Evolutionary conservation across 305 asterid species (phyloP), one percentile per base, ranked within the genome.

Genomic region (Rubia tinctorum): DNA sequence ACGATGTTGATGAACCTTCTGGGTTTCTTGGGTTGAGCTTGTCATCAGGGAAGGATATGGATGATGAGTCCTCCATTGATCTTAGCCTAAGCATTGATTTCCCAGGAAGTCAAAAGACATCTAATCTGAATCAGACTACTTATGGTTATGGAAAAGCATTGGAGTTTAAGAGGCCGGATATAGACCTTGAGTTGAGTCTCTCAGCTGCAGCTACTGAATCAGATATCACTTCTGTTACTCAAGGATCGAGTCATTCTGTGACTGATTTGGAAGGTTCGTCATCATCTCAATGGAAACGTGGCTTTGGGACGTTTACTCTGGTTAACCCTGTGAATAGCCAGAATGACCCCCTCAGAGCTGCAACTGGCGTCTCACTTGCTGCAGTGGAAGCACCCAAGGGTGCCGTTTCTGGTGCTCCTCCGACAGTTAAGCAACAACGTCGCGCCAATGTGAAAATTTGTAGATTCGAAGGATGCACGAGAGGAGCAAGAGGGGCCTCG

Each of bases 401-500:
- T 67, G 61, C 78, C 27, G 78, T 64, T 60, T 73, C 69, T 47
- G 42, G 67, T 69, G 45, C 76, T 78, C 78, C 83, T 63, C 66
- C 44, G 37, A 55, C 58, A 39, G 76, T 63, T 37, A 74, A 71
- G 55, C 76, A 66, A 23, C 82, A 68, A 39, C 66, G 71, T 45
- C 86, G 82, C 47, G 72, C 72, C 23, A 76, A 78, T 12, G 82
- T 78, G 37, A 90, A 80, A 72, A 81, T 45, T 5, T 88, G 96
- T 79, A 45, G 7, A 49, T 76, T 82, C 15, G 88, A 80, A 76
- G 91, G 86, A 66, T 90, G 96, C 82, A 69, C 78, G 18, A 85
- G 81, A 79, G 93, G 93, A 39, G 91, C 92, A 6, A 80, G 93
- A 79, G 93, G 96, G 74, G 90, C 93, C 47, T 81, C 93, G 43